Conservation (phyloP, 768 basidiomycete genomes). For the Mycena pura region DNA sequence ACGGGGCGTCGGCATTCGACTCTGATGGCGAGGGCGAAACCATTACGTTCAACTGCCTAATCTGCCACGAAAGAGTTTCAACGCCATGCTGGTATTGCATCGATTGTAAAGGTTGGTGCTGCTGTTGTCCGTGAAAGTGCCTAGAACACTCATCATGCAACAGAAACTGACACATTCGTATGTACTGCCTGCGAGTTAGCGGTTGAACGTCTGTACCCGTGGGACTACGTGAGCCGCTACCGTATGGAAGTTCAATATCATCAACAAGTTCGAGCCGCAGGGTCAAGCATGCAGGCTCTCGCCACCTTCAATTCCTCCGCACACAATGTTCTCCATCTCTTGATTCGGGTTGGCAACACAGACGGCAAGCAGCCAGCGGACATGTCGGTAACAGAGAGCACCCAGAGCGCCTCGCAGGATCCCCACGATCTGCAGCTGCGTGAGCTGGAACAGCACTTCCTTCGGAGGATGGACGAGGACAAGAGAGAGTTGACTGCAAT, state of each 20-base stretch:
- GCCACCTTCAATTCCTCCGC: background rate
- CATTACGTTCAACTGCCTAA: background rate
- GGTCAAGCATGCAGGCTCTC: background rate
- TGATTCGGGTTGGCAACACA: background rate
- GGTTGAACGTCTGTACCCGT: background rate
- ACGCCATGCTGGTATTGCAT: conserved; percentile 18
- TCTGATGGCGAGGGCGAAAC: background rate
- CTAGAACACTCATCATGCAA: background rate
- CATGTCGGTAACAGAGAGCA: background rate
- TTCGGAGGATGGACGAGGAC: background rate
- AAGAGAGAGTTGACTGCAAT: background rate
- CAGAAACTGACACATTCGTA: conserved; percentile 5
- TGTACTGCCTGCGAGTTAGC: background rate
- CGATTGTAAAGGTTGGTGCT: conserved; percentile 3
- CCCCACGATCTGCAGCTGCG: background rate
- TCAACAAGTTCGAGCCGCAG: background rate
- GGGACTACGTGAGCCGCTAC: background rate
- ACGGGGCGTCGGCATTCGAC: too few relatives aligned
- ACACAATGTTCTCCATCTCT: conserved; percentile 1
- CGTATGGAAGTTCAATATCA: background rate
- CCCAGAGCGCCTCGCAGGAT: background rate
- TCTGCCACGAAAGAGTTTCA: conserved; percentile 5
- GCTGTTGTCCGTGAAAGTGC: background rate
- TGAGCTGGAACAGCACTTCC: background rate
- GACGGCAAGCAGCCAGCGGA: background rate